These are phyloP conservation scores for Boletus rubroflammeus DNA, from an alignment of 768 basidiomycete genomes.

Conservation along the genomic window DNA sequence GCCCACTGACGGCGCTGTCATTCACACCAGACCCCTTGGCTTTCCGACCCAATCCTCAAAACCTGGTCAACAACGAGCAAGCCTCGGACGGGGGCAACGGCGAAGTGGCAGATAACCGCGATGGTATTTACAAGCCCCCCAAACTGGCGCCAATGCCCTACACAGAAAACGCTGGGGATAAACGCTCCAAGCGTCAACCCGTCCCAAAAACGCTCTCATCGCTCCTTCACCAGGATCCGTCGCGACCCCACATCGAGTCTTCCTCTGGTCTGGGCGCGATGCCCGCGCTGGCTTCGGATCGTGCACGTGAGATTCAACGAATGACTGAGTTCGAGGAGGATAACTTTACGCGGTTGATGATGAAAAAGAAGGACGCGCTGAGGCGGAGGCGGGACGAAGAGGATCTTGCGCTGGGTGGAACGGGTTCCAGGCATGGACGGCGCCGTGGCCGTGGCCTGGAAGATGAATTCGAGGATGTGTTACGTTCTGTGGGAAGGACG, in stretches of 20 bases:
- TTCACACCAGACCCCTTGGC: slow-evolving; percentile 72
- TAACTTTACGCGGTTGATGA: slow-evolving; percentile 85
- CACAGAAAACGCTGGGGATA: slow-evolving; percentile 50
- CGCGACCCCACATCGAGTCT: slow-evolving; percentile 66
- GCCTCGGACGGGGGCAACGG: slow-evolving; percentile 23
- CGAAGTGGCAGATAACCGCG: slow-evolving; percentile 24
- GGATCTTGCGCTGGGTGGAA: slow-evolving; percentile 82
- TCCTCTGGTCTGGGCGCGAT: slow-evolving; percentile 68
- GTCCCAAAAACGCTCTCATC: slow-evolving; percentile 62
- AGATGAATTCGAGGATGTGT: slow-evolving; percentile 81
- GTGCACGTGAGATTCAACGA: slow-evolving; percentile 74
- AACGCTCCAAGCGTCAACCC: slow-evolving; percentile 45
- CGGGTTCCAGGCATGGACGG: slow-evolving; percentile 50
- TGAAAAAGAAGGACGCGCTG: slow-evolving; percentile 83
- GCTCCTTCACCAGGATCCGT: slow-evolving; percentile 48
- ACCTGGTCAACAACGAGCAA: slow-evolving; percentile 49
- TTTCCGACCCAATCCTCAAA: slow-evolving; percentile 87
- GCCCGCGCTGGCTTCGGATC: slow-evolving; percentile 52
- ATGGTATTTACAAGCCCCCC: slow-evolving; percentile 78
- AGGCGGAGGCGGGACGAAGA: slow-evolving; percentile 77
- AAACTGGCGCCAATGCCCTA: slow-evolving; percentile 89
- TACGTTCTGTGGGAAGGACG: slow-evolving; percentile 55
- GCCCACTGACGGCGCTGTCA: background rate
- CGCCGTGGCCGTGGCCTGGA: slow-evolving; percentile 67
- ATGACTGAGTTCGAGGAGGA: slow-evolving; percentile 92